A percentile compares a stretch with the other conserved stretches of the same genome.
Evolutionary conservation across 768 basidiomycete species (phyloP).

Genomic region (Collybia mongolica): DNA sequence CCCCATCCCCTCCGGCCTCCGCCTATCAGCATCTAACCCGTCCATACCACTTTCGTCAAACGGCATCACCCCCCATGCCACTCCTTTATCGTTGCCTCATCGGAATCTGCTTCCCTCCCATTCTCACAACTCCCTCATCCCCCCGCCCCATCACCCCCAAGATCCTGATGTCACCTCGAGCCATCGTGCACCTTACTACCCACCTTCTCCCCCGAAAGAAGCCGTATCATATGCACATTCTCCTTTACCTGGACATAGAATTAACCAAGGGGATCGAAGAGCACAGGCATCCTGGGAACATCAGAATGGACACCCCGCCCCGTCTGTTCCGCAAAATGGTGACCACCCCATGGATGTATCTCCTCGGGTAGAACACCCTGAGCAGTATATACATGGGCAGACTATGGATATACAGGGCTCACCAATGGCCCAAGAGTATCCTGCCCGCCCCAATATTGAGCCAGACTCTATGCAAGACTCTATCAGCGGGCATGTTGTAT

Average conservation of each 20-base stretch:
- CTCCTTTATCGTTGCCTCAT: constrained; percentile 30
- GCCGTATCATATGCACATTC: constrained; percentile 20
- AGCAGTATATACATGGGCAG: constrained; percentile 42
- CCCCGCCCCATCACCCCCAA: constrained; percentile 5
- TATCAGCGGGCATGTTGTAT: constrained; percentile 32
- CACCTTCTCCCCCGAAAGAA: constrained; percentile 27
- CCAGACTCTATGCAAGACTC: constrained; percentile 37
- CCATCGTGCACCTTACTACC: constrained; percentile 10
- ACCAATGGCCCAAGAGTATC: constrained; percentile 52
- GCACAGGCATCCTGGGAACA: constrained; percentile 24
- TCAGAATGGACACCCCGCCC: constrained; percentile 11
- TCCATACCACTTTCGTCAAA: constrained; percentile 34
- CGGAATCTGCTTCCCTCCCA: constrained; percentile 32
- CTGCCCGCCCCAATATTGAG: constrained; percentile 38
- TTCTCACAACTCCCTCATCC: constrained; percentile 12
- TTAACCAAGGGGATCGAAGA: constrained; percentile 23
- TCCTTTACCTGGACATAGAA: constrained; percentile 26
- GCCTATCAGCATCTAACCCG: constrained; percentile 36
- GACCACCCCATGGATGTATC: constrained; percentile 66
- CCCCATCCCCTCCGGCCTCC: constrained; percentile 55
- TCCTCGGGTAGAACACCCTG: constrained; percentile 43
- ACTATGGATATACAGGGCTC: constrained; percentile 52
- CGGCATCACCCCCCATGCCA: constrained; percentile 29
- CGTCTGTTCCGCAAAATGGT: constrained; percentile 27
- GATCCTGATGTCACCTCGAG: constrained; percentile 1